phyloP scores from a whole-genome alignment of 2,329 filamentous ascomycete species.

The Didymella glomerata region DNA sequence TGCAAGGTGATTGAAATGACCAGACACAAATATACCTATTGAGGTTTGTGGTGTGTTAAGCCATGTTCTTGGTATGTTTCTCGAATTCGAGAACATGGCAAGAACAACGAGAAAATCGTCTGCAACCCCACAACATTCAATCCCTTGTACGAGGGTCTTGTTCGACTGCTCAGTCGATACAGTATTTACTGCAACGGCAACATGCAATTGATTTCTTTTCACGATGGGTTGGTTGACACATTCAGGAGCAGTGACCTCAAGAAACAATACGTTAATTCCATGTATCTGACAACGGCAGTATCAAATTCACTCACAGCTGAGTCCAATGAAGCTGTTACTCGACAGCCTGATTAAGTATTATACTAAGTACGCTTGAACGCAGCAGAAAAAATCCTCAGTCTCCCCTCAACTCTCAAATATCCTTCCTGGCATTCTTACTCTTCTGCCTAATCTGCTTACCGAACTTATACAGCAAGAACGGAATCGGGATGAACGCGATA shows the following conservation, averaged over 20 bases:
- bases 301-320: neutral
- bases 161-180: neutral
- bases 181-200: too few species aligned
- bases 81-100: neutral
- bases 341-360: conserved; percentile 22
- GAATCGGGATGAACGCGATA: conserved; percentile 57
- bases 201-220: too few species aligned
- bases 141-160: neutral
- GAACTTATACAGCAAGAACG: conserved; percentile 56
- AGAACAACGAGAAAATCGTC: neutral
- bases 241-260: too few species aligned
- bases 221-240: too few species aligned
- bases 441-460: conserved; percentile 53
- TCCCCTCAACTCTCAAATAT: conserved; percentile 39
- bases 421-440: conserved; percentile 54
- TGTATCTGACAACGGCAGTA: too few species aligned
- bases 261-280: too few species aligned
- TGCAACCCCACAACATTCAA: neutral
- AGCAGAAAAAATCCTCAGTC: neutral
- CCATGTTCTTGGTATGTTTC: neutral
- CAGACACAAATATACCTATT: too few species aligned
- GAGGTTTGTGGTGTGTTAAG: too few species aligned
- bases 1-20: too few species aligned
- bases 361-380: conserved; percentile 2
- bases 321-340: neutral